Conservation (phyloP, 179 eudicot genomes). For the Nepenthes alata region DNA sequence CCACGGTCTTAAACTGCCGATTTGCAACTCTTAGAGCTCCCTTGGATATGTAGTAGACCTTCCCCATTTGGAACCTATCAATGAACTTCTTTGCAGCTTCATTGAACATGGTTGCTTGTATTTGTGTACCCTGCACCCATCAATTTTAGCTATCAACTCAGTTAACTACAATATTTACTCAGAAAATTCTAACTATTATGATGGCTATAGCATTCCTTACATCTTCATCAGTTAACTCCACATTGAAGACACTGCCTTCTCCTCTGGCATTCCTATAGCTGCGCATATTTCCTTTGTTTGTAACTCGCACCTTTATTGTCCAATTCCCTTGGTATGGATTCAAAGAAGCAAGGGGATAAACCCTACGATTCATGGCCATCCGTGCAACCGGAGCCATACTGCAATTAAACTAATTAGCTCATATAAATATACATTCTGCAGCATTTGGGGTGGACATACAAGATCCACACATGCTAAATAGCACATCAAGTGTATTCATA, state of each 20-base stretch:
- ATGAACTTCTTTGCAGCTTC: conserved; percentile 84
- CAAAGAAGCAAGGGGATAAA: conserved; percentile 77
- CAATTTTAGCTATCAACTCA: not conserved
- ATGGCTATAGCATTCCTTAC: conserved; percentile 26
- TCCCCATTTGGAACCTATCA: conserved; percentile 71
- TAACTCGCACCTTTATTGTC: conserved; percentile 89
- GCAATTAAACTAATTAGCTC: conserved; percentile 8
- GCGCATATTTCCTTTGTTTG: conserved; percentile 65
- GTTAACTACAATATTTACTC: not conserved
- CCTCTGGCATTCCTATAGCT: conserved; percentile 72
- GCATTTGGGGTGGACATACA: too few relatives aligned
- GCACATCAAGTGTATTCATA: too few relatives aligned
- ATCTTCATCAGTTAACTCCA: conserved; percentile 92
- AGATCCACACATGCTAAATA: too few relatives aligned
- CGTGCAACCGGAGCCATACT: conserved; percentile 86
- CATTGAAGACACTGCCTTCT: conserved; percentile 92
- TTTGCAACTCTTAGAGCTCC: conserved; percentile 79
- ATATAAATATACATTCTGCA: too few relatives aligned
- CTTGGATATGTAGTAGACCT: conserved; percentile 83
- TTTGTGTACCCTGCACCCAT: conserved; percentile 80
- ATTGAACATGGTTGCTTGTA: conserved; percentile 97
- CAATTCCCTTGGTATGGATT: conserved; percentile 96
- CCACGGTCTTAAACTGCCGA: conserved; percentile 76
- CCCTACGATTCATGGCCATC: conserved; percentile 80
- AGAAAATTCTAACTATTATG: too few relatives aligned